Conservation (phyloP, 352 stramenopile genomes). For the Globisporangium abappressorium region DNA sequence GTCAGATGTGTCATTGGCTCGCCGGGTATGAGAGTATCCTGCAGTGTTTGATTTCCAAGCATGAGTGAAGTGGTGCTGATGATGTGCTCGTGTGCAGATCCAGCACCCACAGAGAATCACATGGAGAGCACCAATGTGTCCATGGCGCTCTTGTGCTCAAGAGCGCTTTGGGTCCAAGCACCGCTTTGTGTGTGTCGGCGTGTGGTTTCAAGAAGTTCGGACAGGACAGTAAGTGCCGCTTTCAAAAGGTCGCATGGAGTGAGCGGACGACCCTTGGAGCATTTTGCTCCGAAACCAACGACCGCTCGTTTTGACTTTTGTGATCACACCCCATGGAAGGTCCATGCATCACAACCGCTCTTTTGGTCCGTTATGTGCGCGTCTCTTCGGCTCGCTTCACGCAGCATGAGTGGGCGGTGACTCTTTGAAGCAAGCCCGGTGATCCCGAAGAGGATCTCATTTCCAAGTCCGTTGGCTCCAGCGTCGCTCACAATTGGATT, state of each 20-base stretch:
- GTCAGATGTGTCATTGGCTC: background rate
- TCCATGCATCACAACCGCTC: background rate
- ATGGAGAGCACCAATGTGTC: background rate
- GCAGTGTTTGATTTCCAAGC: background rate
- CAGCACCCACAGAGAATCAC: background rate
- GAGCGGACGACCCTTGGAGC: background rate
- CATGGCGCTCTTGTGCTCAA: too few relatives aligned
- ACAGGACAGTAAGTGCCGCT: background rate
- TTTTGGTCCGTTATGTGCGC: background rate
- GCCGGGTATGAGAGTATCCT: background rate
- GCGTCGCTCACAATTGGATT: conserved; percentile 20
- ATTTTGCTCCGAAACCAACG: background rate
- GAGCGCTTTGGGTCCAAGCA: background rate
- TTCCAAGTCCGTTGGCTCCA: background rate
- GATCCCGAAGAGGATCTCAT: background rate
- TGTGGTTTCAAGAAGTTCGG: background rate
- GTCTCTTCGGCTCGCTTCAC: background rate
- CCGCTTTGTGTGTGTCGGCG: background rate
- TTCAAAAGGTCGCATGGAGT: background rate
- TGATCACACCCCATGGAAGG: background rate
- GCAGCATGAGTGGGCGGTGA: background rate
- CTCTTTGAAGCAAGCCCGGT: background rate
- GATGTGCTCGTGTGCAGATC: background rate
- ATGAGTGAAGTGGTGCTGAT: background rate
- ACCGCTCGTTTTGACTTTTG: background rate